A percentile compares a stretch with the other conserved stretches of the same genome.
These are phyloP conservation scores for Dictyostelium intermedium DNA, from an alignment of 78 protist genomes.

Conservation along the genomic window DNA sequence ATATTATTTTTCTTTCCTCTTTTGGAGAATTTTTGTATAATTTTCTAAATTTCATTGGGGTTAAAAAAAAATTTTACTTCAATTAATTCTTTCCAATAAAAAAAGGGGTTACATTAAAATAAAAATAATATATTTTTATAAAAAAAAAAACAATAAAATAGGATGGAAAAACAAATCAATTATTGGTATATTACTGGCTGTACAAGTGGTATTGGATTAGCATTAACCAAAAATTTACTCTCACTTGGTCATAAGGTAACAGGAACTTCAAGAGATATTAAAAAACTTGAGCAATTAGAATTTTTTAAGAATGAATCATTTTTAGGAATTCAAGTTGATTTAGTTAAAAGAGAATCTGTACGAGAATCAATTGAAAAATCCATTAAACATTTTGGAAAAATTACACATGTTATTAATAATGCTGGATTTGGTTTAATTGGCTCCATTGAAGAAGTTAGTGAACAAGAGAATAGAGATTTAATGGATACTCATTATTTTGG, in stretches of 20 bases:
- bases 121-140: too few species aligned
- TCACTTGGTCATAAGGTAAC: background rate
- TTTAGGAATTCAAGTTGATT: conserved; percentile 19
- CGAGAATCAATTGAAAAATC: conserved; percentile 11
- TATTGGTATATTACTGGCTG: conserved; percentile 28
- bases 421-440: conserved; percentile 6
- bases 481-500: conserved; percentile 24
- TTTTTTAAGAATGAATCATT: background rate
- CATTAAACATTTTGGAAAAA: background rate
- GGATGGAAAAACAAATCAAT: background rate
- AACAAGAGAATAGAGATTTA: background rate
- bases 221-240: background rate
- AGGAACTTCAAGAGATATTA: background rate
- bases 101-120: too few species aligned
- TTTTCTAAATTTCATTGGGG: too few species aligned
- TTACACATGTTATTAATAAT: conserved; percentile 29
- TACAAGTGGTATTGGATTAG: conserved; percentile 7
- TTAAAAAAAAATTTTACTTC: too few species aligned
- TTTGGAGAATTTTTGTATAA: too few species aligned
- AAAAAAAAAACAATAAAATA: background rate
- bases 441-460: background rate
- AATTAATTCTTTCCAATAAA: too few species aligned
- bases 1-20: too few species aligned
- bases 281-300: background rate
- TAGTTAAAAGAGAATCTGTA: background rate